These are phyloP conservation scores for Xylaria sp. DNA, from an alignment of 2,329 filamentous ascomycete species.

Conservation along the genomic window DNA sequence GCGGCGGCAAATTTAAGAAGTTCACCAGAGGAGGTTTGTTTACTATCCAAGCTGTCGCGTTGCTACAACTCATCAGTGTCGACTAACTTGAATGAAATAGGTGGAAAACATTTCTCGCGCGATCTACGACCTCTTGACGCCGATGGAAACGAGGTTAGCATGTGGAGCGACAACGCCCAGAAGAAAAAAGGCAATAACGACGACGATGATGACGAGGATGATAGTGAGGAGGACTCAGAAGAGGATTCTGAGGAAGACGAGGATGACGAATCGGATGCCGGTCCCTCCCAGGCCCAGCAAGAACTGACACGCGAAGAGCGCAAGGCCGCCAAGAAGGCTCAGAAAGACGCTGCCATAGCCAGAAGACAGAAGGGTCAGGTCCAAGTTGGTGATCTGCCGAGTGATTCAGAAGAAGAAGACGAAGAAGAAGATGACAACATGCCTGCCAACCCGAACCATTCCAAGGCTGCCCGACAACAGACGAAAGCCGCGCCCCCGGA, in stretches of 20 bases:
- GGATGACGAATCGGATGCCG: slow-evolving; percentile 62
- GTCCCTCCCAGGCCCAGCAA: slow-evolving; percentile 55
- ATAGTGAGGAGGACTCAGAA: slow-evolving; percentile 58
- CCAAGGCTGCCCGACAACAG: slow-evolving; percentile 74
- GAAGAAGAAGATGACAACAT: slow-evolving; percentile 64
- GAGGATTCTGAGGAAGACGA: slow-evolving; percentile 53
- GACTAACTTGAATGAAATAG: slow-evolving; percentile 57
- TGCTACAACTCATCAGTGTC: not conserved
- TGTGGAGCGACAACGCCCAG: slow-evolving; percentile 76
- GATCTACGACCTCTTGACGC: slow-evolving; percentile 88
- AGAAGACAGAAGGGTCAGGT: slow-evolving; percentile 76
- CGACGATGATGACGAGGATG: slow-evolving; percentile 56
- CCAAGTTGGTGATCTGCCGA: slow-evolving; percentile 87
- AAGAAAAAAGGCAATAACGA: slow-evolving; percentile 61
- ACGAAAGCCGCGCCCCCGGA: slow-evolving; percentile 55
- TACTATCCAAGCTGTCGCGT: not conserved
- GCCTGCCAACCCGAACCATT: slow-evolving; percentile 93
- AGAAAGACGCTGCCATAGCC: slow-evolving; percentile 88
- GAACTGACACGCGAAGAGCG: slow-evolving; percentile 86
- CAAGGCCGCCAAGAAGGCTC: slow-evolving; percentile 85
- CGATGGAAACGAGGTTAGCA: slow-evolving; percentile 87
- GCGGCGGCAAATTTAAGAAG: slow-evolving; percentile 95
- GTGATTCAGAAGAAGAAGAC: slow-evolving; percentile 61
- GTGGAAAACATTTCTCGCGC: slow-evolving; percentile 94
- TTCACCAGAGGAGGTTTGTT: slow-evolving; percentile 85